These are phyloP conservation scores for Crinitomyces ghanaensis DNA, from an alignment of 805 yeast genomes.

Conservation along the genomic window DNA sequence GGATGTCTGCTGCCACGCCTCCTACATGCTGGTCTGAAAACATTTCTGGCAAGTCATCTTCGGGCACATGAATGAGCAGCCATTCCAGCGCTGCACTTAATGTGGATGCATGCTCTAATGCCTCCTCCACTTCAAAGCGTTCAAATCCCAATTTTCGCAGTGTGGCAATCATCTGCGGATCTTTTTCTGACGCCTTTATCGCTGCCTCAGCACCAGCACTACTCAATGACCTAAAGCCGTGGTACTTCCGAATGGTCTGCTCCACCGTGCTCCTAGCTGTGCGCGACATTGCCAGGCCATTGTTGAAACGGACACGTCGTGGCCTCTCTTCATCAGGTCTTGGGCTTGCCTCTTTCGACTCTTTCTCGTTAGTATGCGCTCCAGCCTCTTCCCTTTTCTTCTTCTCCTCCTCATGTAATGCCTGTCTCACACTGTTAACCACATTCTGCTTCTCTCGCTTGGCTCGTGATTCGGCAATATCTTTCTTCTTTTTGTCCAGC, in stretches of 20 bases:
- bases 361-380: not conserved
- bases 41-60: constrained; percentile 70
- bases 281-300: constrained; percentile 46
- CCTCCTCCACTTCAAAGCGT: constrained; percentile 55
- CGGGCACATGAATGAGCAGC: constrained; percentile 83
- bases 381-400: constrained; percentile 2
- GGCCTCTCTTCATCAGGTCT: constrained; percentile 1
- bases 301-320: constrained; percentile 26
- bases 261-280: constrained; percentile 56
- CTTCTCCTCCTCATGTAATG: constrained; percentile 7
- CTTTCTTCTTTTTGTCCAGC: constrained; percentile 5
- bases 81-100: constrained; percentile 53
- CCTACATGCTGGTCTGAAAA: constrained; percentile 24
- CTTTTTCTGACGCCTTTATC: no score
- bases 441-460: constrained; percentile 11
- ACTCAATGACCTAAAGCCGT: constrained; percentile 29
- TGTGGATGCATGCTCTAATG: constrained; percentile 41
- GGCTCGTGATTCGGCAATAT: constrained; percentile 9
- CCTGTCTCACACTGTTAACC: constrained; percentile 14
- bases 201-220: constrained; percentile 2
- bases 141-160: constrained; percentile 55
- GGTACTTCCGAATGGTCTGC: constrained; percentile 33
- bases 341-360: not conserved
- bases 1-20: constrained; percentile 27
- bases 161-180: constrained; percentile 14